Base-by-base conservation (phyloP, 805 yeast genomes). In the Komagataella pastoris region DNA sequence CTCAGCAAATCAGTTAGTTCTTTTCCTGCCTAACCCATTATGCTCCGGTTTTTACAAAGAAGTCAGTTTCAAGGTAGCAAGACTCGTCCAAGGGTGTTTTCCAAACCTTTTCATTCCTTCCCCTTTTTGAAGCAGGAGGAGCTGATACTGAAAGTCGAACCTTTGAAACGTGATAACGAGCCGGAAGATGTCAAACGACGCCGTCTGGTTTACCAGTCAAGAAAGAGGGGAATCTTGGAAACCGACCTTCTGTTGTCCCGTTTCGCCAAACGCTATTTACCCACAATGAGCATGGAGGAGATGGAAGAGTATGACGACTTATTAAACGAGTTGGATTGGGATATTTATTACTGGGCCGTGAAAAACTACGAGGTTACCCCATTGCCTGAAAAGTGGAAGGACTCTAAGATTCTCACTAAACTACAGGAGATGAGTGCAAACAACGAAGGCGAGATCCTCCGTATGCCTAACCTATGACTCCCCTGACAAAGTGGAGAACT, bases 291-390 rank as follows among this genome's bases (percentile, higher is more conserved):
- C 10, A 66, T 70, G 54, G 83, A 74, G 51, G 85, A 88, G 67
- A 71, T 93, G 51, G 84, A 80, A 48, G 98, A 93, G 65, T 93
- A 88, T 65, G 97, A 91, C 62, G 64, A 74, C 53, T 68, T 93
- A 53, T 74, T 93, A 62, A 95, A 93, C 65, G 95, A 91, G 67
- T 79, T 91, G n/a, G 99, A 93, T 67, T 93, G 99, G 99, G 99
- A 93, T 66, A 90, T 93, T 54, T 93, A 88, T 67, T 93, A 93
- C 70, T 91, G 99, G 99, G 96, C 95, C 23, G 88, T 97, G 2
- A 79, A 78, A 57, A 88, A 90, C 65, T 86, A 70, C 60, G 81
- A 79, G 43, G 80, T 86, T 17, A 86, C 90, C 48, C 95, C 96
- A 12, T 73, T 91, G 56, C 97, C 98, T 14, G 88, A 85, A 46